Percentiles rank a stretch among this genome's conserved stretches.
Conservation (phyloP, 1,284 basidiomycete species). For the Thelephora terrestris region DNA sequence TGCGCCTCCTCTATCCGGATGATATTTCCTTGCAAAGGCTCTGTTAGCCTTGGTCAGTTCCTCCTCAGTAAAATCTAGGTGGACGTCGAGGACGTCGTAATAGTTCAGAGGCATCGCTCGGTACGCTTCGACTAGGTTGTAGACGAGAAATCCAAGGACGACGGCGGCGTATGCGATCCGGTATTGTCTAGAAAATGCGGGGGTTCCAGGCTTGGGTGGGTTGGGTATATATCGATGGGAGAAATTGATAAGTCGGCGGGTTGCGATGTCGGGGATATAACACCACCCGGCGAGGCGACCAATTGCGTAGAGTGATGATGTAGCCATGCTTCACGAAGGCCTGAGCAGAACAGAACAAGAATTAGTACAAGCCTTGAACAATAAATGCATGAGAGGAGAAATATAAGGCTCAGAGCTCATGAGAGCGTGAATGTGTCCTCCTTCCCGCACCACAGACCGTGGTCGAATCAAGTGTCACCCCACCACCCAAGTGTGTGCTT, state of each 20-base stretch:
- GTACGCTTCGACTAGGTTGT: constrained; percentile 49
- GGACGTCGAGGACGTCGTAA: constrained; percentile 65
- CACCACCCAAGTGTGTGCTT: constrained; percentile 19
- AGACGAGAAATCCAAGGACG: constrained; percentile 60
- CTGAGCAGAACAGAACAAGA: neutral
- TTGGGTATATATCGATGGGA: constrained; percentile 28
- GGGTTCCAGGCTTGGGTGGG: constrained; percentile 33
- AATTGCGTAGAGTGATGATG: constrained; percentile 3
- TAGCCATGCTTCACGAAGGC: constrained; percentile 1
- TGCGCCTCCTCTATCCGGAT: constrained; percentile 70
- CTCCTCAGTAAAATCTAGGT: constrained; percentile 49
- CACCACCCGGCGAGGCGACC: constrained; percentile 26
- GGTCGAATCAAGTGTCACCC: constrained; percentile 22
- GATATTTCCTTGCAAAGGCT: constrained; percentile 60
- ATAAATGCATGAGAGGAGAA: neutral
- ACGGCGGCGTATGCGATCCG: constrained; percentile 55
- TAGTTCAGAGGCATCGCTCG: constrained; percentile 55
- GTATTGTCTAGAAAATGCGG: constrained; percentile 42
- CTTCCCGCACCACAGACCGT: constrained; percentile 8
- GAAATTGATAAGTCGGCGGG: constrained; percentile 26
- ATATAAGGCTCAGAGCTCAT: constrained; percentile 16
- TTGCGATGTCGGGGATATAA: constrained; percentile 34
- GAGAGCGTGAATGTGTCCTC: constrained; percentile 14
- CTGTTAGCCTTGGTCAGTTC: constrained; percentile 66
- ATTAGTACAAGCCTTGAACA: neutral